phyloP scores from a whole-genome alignment of 2,329 filamentous ascomycete species.

The Tolypocladium ophioglossoides region DNA sequence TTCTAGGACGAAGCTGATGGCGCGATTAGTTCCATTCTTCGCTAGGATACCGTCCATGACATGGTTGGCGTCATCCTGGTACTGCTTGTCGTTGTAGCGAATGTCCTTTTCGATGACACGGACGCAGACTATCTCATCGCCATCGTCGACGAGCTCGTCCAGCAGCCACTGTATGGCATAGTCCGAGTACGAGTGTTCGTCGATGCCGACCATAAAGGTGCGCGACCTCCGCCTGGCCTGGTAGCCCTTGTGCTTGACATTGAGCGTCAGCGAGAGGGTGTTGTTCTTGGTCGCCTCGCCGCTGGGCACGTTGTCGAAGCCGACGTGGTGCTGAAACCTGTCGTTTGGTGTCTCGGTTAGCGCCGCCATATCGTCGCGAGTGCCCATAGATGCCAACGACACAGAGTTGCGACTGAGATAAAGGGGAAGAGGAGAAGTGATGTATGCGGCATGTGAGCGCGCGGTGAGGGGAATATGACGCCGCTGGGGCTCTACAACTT shows the following conservation, averaged over 20 bases:
- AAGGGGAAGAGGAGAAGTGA: slow-evolving; percentile 4
- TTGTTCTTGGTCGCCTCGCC: slow-evolving; percentile 50
- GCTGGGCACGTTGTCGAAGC: slow-evolving; percentile 48
- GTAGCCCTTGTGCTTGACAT: slow-evolving; percentile 79
- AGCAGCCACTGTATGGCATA: slow-evolving; percentile 89
- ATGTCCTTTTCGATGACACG: slow-evolving; percentile 78
- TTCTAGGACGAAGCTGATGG: slow-evolving; percentile 77
- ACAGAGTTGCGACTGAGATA: slow-evolving; percentile 2
- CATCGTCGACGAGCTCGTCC: slow-evolving; percentile 84
- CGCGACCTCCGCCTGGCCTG: slow-evolving; percentile 69
- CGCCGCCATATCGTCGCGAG: slow-evolving; percentile 23
- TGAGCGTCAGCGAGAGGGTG: slow-evolving; percentile 64
- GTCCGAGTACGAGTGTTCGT: slow-evolving; percentile 85
- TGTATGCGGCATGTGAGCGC: not conserved
- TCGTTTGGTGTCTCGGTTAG: slow-evolving; percentile 30
- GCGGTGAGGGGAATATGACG: not conserved
- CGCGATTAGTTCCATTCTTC: slow-evolving; percentile 70
- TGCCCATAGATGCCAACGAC: not conserved
- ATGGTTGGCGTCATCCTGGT: slow-evolving; percentile 63
- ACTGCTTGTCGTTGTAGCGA: slow-evolving; percentile 57
- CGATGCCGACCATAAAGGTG: slow-evolving; percentile 83
- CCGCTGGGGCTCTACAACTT: not conserved
- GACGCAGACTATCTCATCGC: slow-evolving; percentile 86
- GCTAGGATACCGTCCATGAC: slow-evolving; percentile 66
- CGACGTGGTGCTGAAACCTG: slow-evolving; percentile 50